Evolutionary conservation across 2,329 filamentous ascomycete genomes (phyloP).

Genomic region (Colletotrichum sp.): DNA sequence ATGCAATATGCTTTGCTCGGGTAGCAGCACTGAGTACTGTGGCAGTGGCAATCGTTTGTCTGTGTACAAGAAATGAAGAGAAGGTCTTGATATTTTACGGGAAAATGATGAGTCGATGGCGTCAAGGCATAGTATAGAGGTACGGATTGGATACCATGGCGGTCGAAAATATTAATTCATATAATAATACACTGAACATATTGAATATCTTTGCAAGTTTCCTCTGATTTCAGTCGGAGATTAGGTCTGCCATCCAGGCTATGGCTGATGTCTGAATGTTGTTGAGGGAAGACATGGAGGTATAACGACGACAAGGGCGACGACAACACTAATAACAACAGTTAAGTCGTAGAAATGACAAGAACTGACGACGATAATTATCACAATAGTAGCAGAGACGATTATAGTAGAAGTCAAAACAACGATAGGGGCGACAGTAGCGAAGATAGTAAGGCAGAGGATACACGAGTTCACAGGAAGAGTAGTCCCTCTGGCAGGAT

Average conservation of each 20-base stretch:
- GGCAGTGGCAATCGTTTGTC: constrained; percentile 43
- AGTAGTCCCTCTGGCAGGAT: background rate
- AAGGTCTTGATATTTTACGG: background rate
- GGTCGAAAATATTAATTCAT: background rate
- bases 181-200: background rate
- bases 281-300: background rate
- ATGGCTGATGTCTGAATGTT: background rate
- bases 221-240: background rate
- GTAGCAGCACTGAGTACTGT: constrained; percentile 41
- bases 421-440: background rate
- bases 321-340: no score
- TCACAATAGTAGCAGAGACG: background rate
- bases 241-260: fast-evolving
- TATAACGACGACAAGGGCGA: no score
- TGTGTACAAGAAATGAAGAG: constrained; percentile 32
- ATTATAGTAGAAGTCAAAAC: background rate
- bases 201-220: background rate
- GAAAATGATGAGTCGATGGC: background rate
- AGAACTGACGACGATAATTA: no score
- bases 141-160: background rate
- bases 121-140: background rate
- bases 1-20: constrained; percentile 47
- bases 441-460: background rate
- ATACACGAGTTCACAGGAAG: background rate
- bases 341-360: no score